Conservation (phyloP, 805 yeast genomes). For the Kluyveromyces wickerhamii region DNA sequence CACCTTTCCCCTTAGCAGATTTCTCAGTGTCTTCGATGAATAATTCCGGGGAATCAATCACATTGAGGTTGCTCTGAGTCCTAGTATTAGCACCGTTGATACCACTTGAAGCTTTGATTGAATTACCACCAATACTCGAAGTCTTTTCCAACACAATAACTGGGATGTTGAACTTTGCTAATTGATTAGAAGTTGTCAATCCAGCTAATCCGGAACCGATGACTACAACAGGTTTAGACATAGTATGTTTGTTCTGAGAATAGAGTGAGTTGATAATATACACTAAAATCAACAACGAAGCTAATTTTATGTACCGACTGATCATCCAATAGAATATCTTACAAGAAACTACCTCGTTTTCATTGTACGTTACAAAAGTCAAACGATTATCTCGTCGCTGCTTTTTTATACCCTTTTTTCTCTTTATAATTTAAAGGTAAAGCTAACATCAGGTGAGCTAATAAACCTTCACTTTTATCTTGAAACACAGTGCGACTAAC, state of each 20-base stretch:
- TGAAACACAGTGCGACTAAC: too few species aligned
- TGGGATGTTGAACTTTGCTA: constrained; percentile 32
- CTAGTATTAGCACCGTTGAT: constrained; percentile 64
- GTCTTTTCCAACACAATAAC: constrained; percentile 44
- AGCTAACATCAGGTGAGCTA: too few species aligned
- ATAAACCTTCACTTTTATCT: too few species aligned
- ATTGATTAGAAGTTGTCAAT: constrained; percentile 36
- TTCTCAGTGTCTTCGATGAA: constrained; percentile 60
- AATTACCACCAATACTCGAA: constrained; percentile 46
- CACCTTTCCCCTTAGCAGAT: constrained; percentile 57
- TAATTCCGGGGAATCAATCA: constrained; percentile 48
- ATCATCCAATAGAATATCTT: too few species aligned
- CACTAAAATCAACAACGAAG: not conserved
- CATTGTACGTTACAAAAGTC: too few species aligned
- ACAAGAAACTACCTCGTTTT: too few species aligned
- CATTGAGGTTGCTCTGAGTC: constrained; percentile 43
- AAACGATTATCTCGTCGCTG: too few species aligned
- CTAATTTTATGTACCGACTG: not conserved
- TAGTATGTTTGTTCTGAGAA: not conserved
- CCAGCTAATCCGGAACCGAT: constrained; percentile 56
- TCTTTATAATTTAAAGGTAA: too few species aligned
- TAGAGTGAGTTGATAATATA: not conserved
- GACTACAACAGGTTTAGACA: constrained; percentile 33
- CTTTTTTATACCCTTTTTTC: too few species aligned
- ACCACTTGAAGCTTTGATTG: constrained; percentile 55